A percentile compares a stretch with the other conserved stretches of the same genome.
Conservation (phyloP, 2,329 filamentous ascomycete genomes). For the Aspergillus flavus region DNA sequence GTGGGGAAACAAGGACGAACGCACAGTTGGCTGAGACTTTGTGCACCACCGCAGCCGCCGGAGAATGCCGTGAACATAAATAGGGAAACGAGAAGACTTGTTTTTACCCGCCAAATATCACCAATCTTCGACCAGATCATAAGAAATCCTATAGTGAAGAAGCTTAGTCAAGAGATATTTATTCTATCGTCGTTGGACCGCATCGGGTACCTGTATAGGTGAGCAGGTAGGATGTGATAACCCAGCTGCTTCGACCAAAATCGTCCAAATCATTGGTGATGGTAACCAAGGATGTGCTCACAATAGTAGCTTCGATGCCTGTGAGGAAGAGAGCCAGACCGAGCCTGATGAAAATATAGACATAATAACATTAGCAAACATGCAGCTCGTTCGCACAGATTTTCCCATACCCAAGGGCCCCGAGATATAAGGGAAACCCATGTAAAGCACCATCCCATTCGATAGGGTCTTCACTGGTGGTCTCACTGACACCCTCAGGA, state of each 20-base stretch:
- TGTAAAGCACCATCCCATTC: neutral
- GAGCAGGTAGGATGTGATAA: conserved; percentile 54
- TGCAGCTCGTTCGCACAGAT: neutral
- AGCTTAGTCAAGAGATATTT: neutral
- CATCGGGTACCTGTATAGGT: conserved; percentile 48
- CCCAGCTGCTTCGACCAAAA: conserved; percentile 46
- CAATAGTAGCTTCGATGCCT: conserved; percentile 53
- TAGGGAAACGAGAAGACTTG: conserved; percentile 49
- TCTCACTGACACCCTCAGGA: neutral
- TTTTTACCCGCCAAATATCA: conserved; percentile 58
- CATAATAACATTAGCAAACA: neutral
- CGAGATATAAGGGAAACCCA: neutral
- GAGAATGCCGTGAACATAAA: conserved; percentile 47
- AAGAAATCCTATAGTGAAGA: conserved; percentile 51
- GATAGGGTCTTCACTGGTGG: neutral
- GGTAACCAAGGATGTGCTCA: conserved; percentile 54
- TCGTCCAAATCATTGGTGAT: conserved; percentile 45
- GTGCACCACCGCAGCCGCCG: conserved; percentile 42
- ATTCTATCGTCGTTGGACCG: neutral
- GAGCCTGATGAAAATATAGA: neutral
- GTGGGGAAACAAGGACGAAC: neutral
- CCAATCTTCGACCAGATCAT: conserved; percentile 62
- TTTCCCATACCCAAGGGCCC: neutral
- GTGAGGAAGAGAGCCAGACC: conserved; percentile 45
- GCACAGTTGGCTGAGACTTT: conserved; percentile 38